phyloP scores from a whole-genome alignment of 2,329 filamentous ascomycete species.

The Diaporthe eres region DNA sequence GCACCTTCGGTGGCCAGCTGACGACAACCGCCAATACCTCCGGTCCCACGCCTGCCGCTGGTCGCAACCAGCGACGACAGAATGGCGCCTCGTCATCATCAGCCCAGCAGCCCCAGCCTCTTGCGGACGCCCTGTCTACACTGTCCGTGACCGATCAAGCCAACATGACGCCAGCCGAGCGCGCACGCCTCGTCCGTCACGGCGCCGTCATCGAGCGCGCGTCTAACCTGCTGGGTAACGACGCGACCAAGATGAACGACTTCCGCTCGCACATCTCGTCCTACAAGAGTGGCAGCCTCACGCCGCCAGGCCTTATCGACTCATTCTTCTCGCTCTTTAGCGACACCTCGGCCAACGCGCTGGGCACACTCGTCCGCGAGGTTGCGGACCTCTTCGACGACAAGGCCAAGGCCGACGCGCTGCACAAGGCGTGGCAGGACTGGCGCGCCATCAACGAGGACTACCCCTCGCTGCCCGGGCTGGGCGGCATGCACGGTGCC shows the following conservation, averaged over 20 bases:
- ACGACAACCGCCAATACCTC: conserved; percentile 64
- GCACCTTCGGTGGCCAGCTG: conserved; percentile 88
- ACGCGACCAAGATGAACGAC: conserved; percentile 78
- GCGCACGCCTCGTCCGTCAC: conserved; percentile 85
- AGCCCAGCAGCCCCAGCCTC: conserved; percentile 44
- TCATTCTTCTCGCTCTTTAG: conserved; percentile 87
- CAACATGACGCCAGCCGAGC: conserved; percentile 80
- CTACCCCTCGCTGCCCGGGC: conserved; percentile 88
- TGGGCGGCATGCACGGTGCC: conserved; percentile 76
- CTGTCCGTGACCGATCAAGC: conserved; percentile 65
- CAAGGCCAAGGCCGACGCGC: conserved; percentile 76
- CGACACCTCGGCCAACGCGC: conserved; percentile 81
- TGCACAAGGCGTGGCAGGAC: conserved; percentile 91
- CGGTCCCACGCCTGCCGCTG: conserved; percentile 41
- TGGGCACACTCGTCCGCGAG: conserved; percentile 92
- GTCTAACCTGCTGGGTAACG: conserved; percentile 82
- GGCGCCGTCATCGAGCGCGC: conserved; percentile 89
- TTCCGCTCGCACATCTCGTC: conserved; percentile 87
- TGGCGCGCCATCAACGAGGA: conserved; percentile 98
- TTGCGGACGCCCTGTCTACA: conserved; percentile 61
- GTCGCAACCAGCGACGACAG: conserved; percentile 22
- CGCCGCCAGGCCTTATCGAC: conserved; percentile 84
- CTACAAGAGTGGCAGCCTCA: conserved; percentile 78
- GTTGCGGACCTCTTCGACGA: conserved; percentile 94
- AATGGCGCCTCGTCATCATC: conserved; percentile 41